phyloP scores from a whole-genome alignment of 768 basidiomycete species.

The Mycena belliarum region DNA sequence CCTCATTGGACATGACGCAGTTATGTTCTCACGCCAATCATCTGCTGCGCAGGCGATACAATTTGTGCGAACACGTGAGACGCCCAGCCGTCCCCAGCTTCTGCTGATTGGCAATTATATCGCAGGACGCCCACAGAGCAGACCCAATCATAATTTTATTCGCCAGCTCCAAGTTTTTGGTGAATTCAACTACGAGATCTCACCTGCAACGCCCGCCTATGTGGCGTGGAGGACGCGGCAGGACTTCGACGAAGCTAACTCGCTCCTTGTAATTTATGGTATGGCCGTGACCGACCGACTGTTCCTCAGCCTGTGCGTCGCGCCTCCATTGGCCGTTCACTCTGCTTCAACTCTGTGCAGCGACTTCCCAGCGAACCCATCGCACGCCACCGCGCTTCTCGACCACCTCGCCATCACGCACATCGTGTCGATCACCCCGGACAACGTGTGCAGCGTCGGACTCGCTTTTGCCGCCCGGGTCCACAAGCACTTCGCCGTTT shows the following conservation, averaged over 20 bases:
- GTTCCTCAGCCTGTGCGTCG: conserved; percentile 42
- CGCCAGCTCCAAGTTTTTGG: conserved; percentile 40
- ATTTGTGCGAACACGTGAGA: conserved; percentile 36
- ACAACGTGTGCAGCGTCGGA: conserved; percentile 29
- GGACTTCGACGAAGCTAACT: conserved; percentile 39
- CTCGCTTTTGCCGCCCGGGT: conserved; percentile 25
- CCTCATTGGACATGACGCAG: conserved; percentile 18
- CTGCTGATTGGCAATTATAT: conserved; percentile 5
- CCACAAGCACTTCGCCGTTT: conserved; percentile 38
- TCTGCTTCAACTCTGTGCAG: conserved; percentile 21
- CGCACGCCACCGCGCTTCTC: conserved; percentile 35
- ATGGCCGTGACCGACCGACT: conserved; percentile 36
- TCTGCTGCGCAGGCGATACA: conserved; percentile 33
- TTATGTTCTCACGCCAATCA: conserved; percentile 36
- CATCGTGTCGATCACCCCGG: conserved; percentile 41
- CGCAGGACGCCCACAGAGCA: conserved; percentile 38
- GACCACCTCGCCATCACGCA: conserved; percentile 39
- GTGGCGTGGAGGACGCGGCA: conserved; percentile 42
- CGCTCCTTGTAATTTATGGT: conserved; percentile 35
- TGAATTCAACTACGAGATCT: conserved; percentile 35
- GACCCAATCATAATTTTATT: conserved; percentile 45
- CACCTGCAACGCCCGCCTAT: conserved; percentile 33
- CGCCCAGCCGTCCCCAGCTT: not conserved
- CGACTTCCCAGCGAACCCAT: conserved; percentile 39
- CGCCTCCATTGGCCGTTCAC: not conserved